These are phyloP conservation scores for Hanseniaspora thailandica DNA, from an alignment of 805 yeast species.

Conservation along the genomic window DNA sequence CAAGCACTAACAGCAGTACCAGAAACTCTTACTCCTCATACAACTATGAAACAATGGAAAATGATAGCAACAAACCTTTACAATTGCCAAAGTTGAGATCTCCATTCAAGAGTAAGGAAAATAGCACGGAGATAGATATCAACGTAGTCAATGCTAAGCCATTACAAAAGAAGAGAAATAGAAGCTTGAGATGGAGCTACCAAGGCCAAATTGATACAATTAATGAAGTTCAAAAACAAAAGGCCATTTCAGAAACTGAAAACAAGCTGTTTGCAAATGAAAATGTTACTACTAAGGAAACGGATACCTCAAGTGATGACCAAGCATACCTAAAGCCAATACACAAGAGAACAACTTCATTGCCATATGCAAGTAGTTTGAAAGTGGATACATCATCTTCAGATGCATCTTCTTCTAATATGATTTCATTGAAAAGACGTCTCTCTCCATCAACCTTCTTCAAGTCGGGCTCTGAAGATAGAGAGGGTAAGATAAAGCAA, in stretches of 20 bases:
- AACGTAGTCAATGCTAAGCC: not conserved
- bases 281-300: not conserved
- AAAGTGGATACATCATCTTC: not conserved
- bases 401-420: not conserved
- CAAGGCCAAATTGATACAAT: conserved; percentile 13
- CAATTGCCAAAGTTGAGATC: conserved; percentile 9
- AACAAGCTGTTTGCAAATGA: conserved; percentile 2
- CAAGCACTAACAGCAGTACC: not conserved
- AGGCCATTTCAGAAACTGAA: conserved; percentile 1
- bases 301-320: not conserved
- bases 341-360: conserved; percentile 13
- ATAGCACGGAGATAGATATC: not conserved
- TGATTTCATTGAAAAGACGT: conserved; percentile 11
- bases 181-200: conserved; percentile 15
- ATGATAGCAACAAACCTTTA: not conserved
- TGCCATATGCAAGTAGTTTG: not conserved
- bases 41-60: not conserved
- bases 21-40: not conserved
- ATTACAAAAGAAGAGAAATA: conserved; percentile 6
- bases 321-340: not conserved
- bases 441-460: conserved; percentile 12
- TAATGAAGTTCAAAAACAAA: conserved; percentile 11
- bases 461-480: conserved; percentile 7
- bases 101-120: not conserved
- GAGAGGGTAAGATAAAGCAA: conserved; percentile 7